Conservation (phyloP, 108 stramenopile genomes). For the Pseudonitzschia delicatissima region DNA sequence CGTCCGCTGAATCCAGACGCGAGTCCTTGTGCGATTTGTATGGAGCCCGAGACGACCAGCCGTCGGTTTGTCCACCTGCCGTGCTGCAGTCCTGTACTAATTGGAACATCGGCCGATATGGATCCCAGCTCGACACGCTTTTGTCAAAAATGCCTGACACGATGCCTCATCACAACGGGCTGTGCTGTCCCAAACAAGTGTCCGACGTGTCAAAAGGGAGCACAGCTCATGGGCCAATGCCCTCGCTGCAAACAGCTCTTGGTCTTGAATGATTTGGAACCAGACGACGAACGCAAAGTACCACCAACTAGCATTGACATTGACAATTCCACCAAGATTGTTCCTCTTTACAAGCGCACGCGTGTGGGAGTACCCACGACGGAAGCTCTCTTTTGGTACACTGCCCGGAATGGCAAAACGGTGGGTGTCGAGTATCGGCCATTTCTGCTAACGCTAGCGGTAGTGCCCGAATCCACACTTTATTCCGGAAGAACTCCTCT, state of each 20-base stretch:
- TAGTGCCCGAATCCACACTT: background rate
- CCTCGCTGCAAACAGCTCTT: constrained; percentile 7
- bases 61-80: constrained; percentile 5
- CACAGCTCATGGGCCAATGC: constrained; percentile 1
- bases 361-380: background rate
- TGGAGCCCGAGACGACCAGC: constrained; percentile 2
- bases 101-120: background rate
- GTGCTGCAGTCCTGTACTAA: background rate
- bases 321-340: too few species aligned
- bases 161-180: background rate
- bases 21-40: constrained; percentile 10
- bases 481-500: constrained; percentile 6
- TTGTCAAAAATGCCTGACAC: background rate
- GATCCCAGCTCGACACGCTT: constrained; percentile 5
- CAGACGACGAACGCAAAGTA: background rate
- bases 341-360: too few species aligned
- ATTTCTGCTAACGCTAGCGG: background rate
- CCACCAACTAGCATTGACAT: too few species aligned
- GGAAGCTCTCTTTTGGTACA: constrained; percentile 1
- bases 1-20: background rate
- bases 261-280: background rate
- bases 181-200: background rate
- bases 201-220: background rate
- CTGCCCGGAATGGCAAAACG: background rate
- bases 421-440: background rate